Conservation (phyloP, 345 rosid species). For the Arabidopsis arenosa region DNA sequence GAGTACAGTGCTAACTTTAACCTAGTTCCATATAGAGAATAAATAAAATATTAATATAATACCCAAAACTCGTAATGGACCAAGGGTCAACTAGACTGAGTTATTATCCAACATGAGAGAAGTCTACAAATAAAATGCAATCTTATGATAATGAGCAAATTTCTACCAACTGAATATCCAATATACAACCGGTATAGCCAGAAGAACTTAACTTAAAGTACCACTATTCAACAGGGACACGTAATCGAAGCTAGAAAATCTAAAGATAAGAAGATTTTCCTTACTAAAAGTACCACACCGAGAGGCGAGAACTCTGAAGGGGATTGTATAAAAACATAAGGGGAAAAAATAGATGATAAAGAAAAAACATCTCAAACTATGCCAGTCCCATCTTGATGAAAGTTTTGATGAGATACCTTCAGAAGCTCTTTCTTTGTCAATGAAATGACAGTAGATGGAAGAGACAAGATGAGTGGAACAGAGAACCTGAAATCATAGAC, state of each 20-base stretch:
- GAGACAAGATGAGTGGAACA: conserved; percentile 82
- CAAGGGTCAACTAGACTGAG: not conserved
- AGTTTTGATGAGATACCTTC: conserved; percentile 56
- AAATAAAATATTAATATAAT: not conserved
- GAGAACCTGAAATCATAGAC: conserved; percentile 60
- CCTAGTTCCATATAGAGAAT: conserved; percentile 52
- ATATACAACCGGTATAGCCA: conserved; percentile 1
- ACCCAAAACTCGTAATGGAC: not conserved
- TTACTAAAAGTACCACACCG: not conserved
- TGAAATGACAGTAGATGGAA: conserved; percentile 85
- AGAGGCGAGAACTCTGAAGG: too few species aligned
- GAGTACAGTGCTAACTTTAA: conserved; percentile 80
- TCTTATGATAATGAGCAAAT: conserved; percentile 1
- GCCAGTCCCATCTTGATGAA: conserved; percentile 19
- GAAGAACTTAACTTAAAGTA: too few species aligned
- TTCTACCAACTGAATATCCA: conserved; percentile 1
- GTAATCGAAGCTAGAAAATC: not conserved
- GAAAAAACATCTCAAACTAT: too few species aligned
- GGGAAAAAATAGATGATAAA: too few species aligned
- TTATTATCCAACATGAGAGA: conserved; percentile 6
- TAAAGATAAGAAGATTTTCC: not conserved
- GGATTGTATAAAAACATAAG: too few species aligned
- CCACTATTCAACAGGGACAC: too few species aligned
- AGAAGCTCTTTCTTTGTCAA: conserved; percentile 72
- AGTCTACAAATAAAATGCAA: not conserved